phyloP scores from a whole-genome alignment of 116 monocot genomes.

The Zostera marina region DNA sequence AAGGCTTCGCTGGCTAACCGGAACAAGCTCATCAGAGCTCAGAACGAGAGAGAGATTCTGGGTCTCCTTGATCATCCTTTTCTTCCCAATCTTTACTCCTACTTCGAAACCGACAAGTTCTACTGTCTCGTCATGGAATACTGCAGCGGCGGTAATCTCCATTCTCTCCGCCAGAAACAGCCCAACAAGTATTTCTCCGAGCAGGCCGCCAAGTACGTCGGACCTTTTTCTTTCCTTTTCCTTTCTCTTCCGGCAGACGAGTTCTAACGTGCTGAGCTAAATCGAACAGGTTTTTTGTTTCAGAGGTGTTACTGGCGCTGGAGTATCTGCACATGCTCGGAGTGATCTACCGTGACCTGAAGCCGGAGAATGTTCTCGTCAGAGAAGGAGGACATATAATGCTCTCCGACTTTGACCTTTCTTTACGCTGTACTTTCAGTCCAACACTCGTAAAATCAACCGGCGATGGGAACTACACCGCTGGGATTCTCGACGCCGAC shows the following conservation, averaged over 20 bases:
- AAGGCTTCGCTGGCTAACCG: slow-evolving; percentile 37
- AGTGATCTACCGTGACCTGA: slow-evolving; percentile 44
- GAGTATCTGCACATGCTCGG: slow-evolving; percentile 69
- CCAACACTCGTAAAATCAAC: slow-evolving; percentile 44
- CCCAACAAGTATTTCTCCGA: slow-evolving; percentile 41
- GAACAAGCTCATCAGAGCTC: slow-evolving; percentile 43
- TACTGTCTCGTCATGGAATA: slow-evolving; percentile 60
- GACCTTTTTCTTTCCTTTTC: neutral
- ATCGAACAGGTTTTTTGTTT: slow-evolving; percentile 33
- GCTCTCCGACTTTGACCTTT: slow-evolving; percentile 94
- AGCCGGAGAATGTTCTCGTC: slow-evolving; percentile 54
- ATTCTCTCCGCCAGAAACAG: slow-evolving; percentile 59
- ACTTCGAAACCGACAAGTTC: slow-evolving; percentile 36
- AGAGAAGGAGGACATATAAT: slow-evolving; percentile 75
- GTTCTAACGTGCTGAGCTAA: too few relatives aligned
- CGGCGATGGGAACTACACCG: slow-evolving; percentile 3
- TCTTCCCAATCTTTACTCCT: slow-evolving; percentile 33
- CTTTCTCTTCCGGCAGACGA: neutral
- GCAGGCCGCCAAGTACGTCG: slow-evolving; percentile 24
- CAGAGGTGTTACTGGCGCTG: slow-evolving; percentile 42
- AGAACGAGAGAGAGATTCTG: slow-evolving; percentile 54
- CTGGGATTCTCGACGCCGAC: slow-evolving; percentile 11
- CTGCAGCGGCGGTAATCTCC: slow-evolving; percentile 55
- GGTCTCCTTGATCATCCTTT: slow-evolving; percentile 49
- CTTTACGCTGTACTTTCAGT: slow-evolving; percentile 41